Conservation (phyloP, 805 yeast species). For the Kodamaea kakaduensis region DNA sequence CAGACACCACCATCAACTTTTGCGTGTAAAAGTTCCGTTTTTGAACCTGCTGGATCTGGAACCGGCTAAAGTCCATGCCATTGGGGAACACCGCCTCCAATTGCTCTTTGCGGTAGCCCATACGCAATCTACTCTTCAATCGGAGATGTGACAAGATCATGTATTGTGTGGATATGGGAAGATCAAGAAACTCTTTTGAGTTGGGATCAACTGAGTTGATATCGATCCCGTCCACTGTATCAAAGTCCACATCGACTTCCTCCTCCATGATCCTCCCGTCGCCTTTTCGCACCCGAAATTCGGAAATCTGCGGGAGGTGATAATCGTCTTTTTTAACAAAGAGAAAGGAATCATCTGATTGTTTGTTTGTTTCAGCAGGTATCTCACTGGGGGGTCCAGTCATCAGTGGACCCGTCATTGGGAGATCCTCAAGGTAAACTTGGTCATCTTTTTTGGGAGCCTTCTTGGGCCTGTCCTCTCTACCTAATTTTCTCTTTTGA, state of each 20-base stretch:
- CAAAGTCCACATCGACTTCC: constrained; percentile 27
- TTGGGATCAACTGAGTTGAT: constrained; percentile 77
- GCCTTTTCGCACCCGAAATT: constrained; percentile 45
- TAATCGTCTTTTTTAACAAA: constrained; percentile 73
- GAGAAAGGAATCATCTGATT: not conserved
- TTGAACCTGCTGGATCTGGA: constrained; percentile 90
- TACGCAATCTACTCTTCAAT: constrained; percentile 79
- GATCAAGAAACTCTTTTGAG: constrained; percentile 65
- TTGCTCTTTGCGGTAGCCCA: constrained; percentile 94
- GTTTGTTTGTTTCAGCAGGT: not conserved
- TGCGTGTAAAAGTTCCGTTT: constrained; percentile 90
- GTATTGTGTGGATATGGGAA: constrained; percentile 87
- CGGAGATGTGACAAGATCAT: constrained; percentile 81
- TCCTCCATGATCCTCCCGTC: constrained; percentile 64
- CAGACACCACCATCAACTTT: constrained; percentile 74
- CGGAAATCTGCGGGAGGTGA: constrained; percentile 70
- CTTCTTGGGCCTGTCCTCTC: not conserved
- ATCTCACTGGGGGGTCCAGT: not conserved
- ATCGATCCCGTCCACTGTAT: constrained; percentile 64
- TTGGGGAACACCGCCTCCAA: constrained; percentile 76
- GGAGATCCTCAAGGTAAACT: constrained; percentile 26
- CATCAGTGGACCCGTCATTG: constrained; percentile 14
- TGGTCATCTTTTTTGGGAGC: not conserved
- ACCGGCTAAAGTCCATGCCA: constrained; percentile 84
- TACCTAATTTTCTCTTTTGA: constrained; percentile 38